Evolutionary conservation across 2,329 filamentous ascomycete genomes (phyloP).

Genomic region (Didymella pomorum): DNA sequence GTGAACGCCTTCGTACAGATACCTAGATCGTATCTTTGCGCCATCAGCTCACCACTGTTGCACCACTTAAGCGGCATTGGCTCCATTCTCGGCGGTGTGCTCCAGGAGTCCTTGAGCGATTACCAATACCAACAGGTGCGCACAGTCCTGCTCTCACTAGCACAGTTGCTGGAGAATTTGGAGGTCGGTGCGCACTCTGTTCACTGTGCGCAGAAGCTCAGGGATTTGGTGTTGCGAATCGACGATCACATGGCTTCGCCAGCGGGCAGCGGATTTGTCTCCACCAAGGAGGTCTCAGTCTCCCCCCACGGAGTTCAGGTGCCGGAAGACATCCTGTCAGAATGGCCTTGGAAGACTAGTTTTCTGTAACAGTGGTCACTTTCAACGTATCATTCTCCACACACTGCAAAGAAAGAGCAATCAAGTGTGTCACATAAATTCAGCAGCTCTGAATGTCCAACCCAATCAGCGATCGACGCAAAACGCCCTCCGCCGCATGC

Average conservation of each 20-base stretch:
- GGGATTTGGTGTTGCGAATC: not conserved
- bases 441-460: not conserved
- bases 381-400: not conserved
- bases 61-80: constrained; percentile 61
- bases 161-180: not conserved
- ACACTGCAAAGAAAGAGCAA: not conserved
- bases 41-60: constrained; percentile 59
- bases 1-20: constrained; percentile 31
- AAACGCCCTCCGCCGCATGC: not conserved
- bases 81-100: constrained; percentile 49
- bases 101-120: not conserved
- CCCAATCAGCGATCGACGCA: not conserved
- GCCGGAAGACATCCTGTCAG: not conserved
- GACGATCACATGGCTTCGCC: not conserved
- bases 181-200: not conserved
- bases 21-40: constrained; percentile 56
- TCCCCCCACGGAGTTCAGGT: not conserved
- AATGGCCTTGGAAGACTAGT: not conserved
- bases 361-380: not conserved
- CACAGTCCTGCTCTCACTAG: not conserved
- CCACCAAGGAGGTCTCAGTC: not conserved
- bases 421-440: not conserved
- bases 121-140: not conserved
- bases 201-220: not conserved
- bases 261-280: not conserved